Percentiles rank a stretch among this genome's conserved stretches.
These are phyloP conservation scores for Chaetomium sp. DNA, from an alignment of 2,329 filamentous ascomycete genomes.

Conservation along the genomic window DNA sequence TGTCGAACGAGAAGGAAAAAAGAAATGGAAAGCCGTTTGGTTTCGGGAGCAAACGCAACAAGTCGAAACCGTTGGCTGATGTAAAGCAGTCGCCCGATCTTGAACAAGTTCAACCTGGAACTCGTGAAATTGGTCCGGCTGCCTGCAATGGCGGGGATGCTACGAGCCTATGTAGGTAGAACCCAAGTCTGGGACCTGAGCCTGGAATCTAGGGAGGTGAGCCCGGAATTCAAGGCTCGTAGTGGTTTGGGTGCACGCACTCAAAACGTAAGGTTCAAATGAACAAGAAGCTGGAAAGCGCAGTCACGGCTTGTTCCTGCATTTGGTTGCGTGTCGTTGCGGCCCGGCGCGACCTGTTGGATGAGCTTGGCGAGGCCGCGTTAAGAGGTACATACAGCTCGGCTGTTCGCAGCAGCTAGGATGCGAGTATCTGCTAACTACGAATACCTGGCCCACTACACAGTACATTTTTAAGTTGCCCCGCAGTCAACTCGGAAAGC, in stretches of 20 bases:
- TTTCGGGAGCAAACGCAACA: neutral
- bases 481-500: neutral
- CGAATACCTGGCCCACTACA: conserved; percentile 8
- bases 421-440: conserved; percentile 15
- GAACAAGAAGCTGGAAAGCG: neutral
- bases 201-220: neutral
- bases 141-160: neutral
- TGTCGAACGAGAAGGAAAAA: neutral
- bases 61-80: neutral
- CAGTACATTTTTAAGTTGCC: neutral
- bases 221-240: neutral
- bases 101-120: neutral
- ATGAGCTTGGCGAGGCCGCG: conserved; percentile 23
- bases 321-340: neutral
- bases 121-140: neutral
- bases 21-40: neutral
- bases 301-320: neutral
- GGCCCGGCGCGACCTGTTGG: neutral
- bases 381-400: conserved; percentile 20
- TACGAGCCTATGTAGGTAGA: neutral
- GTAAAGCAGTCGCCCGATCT: neutral
- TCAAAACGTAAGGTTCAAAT: neutral
- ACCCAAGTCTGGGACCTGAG: neutral
- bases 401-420: neutral
- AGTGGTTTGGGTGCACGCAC: neutral